Conservation (phyloP, 345 rosid species). For the Erysimum cheiranthoides region DNA sequence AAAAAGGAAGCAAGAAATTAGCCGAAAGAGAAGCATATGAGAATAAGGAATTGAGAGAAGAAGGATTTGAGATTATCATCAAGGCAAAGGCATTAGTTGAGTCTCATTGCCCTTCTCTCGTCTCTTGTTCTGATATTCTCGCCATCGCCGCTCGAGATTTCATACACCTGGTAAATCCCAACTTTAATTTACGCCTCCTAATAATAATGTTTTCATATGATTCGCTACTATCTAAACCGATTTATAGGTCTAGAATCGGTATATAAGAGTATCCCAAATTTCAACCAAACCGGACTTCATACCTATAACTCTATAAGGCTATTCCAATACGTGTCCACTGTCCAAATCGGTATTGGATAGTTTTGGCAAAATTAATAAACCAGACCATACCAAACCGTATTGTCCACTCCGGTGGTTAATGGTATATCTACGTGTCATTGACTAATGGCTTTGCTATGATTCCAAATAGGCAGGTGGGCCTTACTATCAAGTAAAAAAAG, state of each 20-base stretch:
- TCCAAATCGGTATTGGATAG: conserved; percentile 13
- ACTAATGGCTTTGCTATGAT: conserved; percentile 13
- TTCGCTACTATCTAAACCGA: neutral
- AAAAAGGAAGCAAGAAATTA: conserved; percentile 60
- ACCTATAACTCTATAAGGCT: neutral
- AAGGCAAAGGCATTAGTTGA: conserved; percentile 80
- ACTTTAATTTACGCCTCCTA: neutral
- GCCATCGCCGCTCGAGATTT: conserved; percentile 88
- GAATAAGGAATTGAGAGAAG: conserved; percentile 64
- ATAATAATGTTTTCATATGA: neutral
- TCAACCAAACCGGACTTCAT: conserved; percentile 4
- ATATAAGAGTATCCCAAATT: neutral
- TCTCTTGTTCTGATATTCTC: conserved; percentile 90
- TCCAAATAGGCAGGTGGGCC: conserved; percentile 67
- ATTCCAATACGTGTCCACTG: neutral
- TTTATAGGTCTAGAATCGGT: neutral
- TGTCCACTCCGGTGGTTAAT: neutral
- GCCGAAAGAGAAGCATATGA: conserved; percentile 84
- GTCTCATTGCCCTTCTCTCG: conserved; percentile 77
- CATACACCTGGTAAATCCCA: conserved; percentile 39
- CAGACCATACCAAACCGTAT: neutral
- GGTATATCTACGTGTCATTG: conserved; percentile 5
- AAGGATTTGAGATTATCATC: conserved; percentile 64
- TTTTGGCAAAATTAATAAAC: neutral
- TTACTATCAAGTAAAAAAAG: conserved; percentile 78